Conservation (phyloP, 2,329 filamentous ascomycete genomes). For the Escovopsis sp. region DNA sequence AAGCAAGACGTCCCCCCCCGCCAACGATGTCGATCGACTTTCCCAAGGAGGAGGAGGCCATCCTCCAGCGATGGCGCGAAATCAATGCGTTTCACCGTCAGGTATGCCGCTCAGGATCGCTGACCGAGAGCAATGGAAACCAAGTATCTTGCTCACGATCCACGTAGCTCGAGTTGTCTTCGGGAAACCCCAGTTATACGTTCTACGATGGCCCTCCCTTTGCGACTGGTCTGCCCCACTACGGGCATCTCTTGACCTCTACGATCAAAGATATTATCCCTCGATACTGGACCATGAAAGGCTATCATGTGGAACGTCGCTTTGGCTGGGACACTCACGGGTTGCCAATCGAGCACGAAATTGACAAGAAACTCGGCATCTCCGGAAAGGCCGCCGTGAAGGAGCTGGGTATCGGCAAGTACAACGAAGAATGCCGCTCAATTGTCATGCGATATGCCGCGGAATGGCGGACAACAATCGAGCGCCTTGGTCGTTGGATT, state of each 20-base stretch:
- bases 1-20: not conserved
- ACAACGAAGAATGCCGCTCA: conserved; percentile 80
- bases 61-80: conserved; percentile 77
- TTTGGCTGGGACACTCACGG: conserved; percentile 96
- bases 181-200: conserved; percentile 71
- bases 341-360: conserved; percentile 90
- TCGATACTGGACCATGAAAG: conserved; percentile 95
- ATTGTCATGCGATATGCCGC: conserved; percentile 84
- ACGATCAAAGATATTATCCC: conserved; percentile 97
- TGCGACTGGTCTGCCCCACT: conserved; percentile 55
- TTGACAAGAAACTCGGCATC: conserved; percentile 89
- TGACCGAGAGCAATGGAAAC: not conserved
- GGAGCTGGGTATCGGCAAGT: conserved; percentile 72
- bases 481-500: conserved; percentile 85
- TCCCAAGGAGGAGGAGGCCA: conserved; percentile 74
- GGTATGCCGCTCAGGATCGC: conserved; percentile 25
- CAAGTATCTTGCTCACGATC: not conserved
- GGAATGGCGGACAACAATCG: conserved; percentile 81
- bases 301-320: conserved; percentile 76
- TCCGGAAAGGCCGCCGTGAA: conserved; percentile 76
- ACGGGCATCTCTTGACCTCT: conserved; percentile 66
- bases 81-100: conserved; percentile 84
- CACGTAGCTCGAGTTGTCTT: conserved; percentile 55
- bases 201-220: conserved; percentile 88
- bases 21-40: conserved; percentile 72